Evolutionary conservation across 2,329 filamentous ascomycete genomes (phyloP).

Genomic region (Dactylellina sp.): DNA sequence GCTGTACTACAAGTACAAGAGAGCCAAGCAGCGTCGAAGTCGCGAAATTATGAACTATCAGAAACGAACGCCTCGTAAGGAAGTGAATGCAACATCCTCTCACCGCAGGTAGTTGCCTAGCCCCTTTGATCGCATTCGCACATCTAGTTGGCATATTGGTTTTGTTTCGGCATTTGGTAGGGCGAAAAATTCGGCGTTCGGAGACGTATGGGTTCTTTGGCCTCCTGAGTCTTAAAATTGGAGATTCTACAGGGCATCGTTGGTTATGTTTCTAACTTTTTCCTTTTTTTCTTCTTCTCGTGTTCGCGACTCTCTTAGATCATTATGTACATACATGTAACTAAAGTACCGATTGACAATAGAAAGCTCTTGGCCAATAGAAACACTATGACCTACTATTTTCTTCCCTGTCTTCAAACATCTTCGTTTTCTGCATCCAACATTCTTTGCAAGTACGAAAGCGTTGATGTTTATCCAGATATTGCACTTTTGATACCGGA

Average conservation of each 20-base stretch:
- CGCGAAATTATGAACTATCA: slow-evolving; percentile 68
- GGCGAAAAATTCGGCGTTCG: slow-evolving; percentile 52
- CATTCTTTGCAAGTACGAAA: slow-evolving; percentile 38
- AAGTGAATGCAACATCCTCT: slow-evolving; percentile 28
- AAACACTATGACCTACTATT: slow-evolving; percentile 10
- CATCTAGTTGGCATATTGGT: slow-evolving; percentile 62
- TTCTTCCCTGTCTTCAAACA: slow-evolving; percentile 13
- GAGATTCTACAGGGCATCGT: slow-evolving; percentile 5
- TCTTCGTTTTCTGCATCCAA: slow-evolving; percentile 9
- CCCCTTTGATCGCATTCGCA: slow-evolving; percentile 61
- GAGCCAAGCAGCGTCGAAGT: slow-evolving; percentile 70
- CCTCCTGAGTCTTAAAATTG: slow-evolving; percentile 24
- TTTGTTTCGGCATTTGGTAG: slow-evolving; percentile 49
- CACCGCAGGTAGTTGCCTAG: slow-evolving; percentile 34
- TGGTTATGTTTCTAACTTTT: too few species aligned
- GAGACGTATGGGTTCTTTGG: slow-evolving; percentile 25
- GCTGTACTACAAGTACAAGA: slow-evolving; percentile 74
- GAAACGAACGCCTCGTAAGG: slow-evolving; percentile 24
- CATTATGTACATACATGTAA: slow-evolving; percentile 24
- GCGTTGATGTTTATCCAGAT: slow-evolving; percentile 15
- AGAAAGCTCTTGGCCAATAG: slow-evolving; percentile 29
- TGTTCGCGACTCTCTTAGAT: background rate
- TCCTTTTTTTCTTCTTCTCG: slow-evolving; percentile 5
- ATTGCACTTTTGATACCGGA: slow-evolving; percentile 31
- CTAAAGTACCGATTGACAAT: slow-evolving; percentile 4